Percentiles rank a stretch among this genome's conserved stretches.
phyloP scores from a whole-genome alignment of 257 asterid genomes.

The Penstemon davidsonii region DNA sequence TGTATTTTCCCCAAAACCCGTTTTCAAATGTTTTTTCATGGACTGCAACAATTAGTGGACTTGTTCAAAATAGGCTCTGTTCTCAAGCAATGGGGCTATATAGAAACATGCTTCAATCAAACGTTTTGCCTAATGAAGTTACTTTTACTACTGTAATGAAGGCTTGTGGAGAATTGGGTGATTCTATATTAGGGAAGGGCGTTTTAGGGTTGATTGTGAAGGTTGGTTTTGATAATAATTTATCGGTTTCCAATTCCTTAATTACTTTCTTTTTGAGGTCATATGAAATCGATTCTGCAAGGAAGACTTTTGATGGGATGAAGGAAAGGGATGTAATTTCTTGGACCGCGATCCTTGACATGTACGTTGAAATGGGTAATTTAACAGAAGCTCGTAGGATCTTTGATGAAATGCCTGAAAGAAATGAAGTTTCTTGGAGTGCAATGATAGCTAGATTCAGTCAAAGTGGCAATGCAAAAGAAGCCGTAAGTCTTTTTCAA shows the following conservation, averaged over 20 bases:
- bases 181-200: constrained; percentile 51
- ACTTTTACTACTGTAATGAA: constrained; percentile 60
- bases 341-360: constrained; percentile 70
- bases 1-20: constrained; percentile 54
- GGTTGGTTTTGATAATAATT: constrained; percentile 51
- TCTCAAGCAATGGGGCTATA: constrained; percentile 50
- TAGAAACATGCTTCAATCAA: constrained; percentile 50
- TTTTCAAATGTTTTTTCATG: constrained; percentile 51
- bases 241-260: constrained; percentile 68
- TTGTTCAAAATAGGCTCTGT: constrained; percentile 57
- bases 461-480: constrained; percentile 70
- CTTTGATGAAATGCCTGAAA: constrained; percentile 70
- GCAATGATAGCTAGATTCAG: constrained; percentile 71
- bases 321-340: constrained; percentile 66
- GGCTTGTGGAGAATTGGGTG: constrained; percentile 64
- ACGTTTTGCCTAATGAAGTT: constrained; percentile 61
- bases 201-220: constrained; percentile 55
- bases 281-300: constrained; percentile 49
- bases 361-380: constrained; percentile 57
- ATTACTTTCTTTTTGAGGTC: constrained; percentile 48
- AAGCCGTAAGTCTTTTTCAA: constrained; percentile 52
- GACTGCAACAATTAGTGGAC: constrained; percentile 76
- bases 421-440: constrained; percentile 81
- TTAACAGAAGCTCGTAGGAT: constrained; percentile 57
- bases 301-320: constrained; percentile 55